These are phyloP conservation scores for Globisporangium nodosum DNA, from an alignment of 352 stramenopile genomes.

Conservation along the genomic window DNA sequence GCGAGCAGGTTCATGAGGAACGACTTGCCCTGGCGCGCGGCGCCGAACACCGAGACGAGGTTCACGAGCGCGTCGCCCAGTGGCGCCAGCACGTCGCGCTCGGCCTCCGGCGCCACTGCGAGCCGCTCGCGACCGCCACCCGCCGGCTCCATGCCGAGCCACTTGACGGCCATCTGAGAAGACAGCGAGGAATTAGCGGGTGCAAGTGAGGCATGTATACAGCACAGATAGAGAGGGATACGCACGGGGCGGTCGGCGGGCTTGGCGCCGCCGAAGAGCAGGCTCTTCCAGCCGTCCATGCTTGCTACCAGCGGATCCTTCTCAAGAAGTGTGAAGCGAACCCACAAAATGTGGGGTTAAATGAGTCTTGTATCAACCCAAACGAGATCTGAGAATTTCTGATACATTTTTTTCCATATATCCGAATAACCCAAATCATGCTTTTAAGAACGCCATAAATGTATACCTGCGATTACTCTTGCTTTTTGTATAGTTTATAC, in stretches of 20 bases:
- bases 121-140: slow-evolving; percentile 48
- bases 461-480: no score
- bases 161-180: slow-evolving; percentile 55
- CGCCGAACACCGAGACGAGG: slow-evolving; percentile 84
- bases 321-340: not conserved
- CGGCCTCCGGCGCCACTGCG: slow-evolving; percentile 58
- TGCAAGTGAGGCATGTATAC: not conserved
- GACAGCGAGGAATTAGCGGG: not conserved
- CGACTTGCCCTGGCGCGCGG: slow-evolving; percentile 77
- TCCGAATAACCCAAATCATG: no score
- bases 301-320: not conserved
- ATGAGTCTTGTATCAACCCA: no score
- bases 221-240: not conserved
- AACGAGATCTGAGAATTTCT: no score
- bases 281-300: slow-evolving; percentile 35
- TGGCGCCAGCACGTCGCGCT: slow-evolving; percentile 52
- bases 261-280: slow-evolving; percentile 37
- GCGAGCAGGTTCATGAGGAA: slow-evolving; percentile 87
- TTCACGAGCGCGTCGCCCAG: slow-evolving; percentile 66
- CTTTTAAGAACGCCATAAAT: no score
- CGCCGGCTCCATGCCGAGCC: slow-evolving; percentile 59
- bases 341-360: no score
- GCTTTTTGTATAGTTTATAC: no score
- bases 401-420: no score
- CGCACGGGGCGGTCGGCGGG: slow-evolving; percentile 13